Conservation (phyloP, 1,284 basidiomycete genomes). For the Spongispora temasekensis region DNA sequence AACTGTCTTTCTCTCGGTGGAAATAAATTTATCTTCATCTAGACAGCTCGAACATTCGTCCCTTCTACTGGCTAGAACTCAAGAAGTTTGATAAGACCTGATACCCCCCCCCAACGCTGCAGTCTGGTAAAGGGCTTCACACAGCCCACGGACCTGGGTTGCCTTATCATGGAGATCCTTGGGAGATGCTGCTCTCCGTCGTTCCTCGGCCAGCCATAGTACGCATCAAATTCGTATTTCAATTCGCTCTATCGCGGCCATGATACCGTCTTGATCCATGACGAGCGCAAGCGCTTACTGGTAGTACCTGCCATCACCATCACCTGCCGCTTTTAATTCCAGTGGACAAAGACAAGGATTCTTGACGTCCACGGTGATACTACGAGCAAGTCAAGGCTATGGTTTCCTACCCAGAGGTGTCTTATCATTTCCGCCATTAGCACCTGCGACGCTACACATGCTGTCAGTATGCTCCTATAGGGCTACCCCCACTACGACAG, state of each 20-base stretch:
- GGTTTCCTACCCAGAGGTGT: slow-evolving; percentile 1
- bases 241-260: background rate
- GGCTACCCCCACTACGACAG: slow-evolving; percentile 1
- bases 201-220: background rate
- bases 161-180: slow-evolving; percentile 15
- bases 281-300: too few relatives aligned
- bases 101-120: background rate
- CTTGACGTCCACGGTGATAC: slow-evolving; percentile 5
- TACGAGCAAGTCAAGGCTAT: slow-evolving; percentile 24
- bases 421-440: background rate
- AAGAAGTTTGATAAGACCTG: background rate
- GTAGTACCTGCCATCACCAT: too few relatives aligned
- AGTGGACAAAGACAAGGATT: background rate
- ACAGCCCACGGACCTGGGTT: background rate
- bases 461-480: background rate
- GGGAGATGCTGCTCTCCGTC: background rate
- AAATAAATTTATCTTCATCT: slow-evolving; percentile 13
- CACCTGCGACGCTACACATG: background rate
- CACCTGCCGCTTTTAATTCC: slow-evolving; percentile 6
- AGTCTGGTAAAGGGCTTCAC: slow-evolving; percentile 13
- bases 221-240: slow-evolving; percentile 8
- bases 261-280: too few relatives aligned
- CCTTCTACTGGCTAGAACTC: background rate
- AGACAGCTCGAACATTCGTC: slow-evolving; percentile 8
- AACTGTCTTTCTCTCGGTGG: slow-evolving; percentile 11